Evolutionary conservation across 2,329 filamentous ascomycete species (phyloP).

Genomic region (Diaporthe vaccinii): DNA sequence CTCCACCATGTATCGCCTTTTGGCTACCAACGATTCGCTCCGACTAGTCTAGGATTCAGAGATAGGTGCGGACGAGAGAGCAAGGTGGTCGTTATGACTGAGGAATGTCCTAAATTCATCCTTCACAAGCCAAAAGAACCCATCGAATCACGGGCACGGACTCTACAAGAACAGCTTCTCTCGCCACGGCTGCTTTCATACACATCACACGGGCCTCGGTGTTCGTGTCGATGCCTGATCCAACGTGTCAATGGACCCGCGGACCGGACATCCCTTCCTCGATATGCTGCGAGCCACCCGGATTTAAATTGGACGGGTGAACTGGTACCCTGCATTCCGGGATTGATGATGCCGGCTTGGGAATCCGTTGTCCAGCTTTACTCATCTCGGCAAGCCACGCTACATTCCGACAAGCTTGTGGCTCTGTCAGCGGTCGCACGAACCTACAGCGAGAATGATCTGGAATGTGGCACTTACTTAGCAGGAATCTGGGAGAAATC

Average conservation of each 20-base stretch:
- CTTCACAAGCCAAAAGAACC: neutral
- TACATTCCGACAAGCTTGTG: neutral
- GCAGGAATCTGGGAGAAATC: neutral
- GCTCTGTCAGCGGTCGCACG: slow-evolving; percentile 2
- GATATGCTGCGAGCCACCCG: too few species aligned
- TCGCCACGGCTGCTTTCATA: neutral
- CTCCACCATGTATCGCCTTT: neutral
- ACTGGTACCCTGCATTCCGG: neutral
- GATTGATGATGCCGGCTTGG: neutral
- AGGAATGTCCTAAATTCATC: rapidly evolving
- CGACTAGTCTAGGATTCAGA: neutral
- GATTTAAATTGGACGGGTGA: too few species aligned
- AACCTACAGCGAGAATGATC: neutral
- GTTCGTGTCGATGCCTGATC: neutral
- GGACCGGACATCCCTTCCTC: neutral
- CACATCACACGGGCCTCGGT: neutral
- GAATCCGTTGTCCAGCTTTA: neutral
- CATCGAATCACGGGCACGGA: neutral
- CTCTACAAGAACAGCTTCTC: slow-evolving; percentile 1
- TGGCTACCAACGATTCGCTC: neutral
- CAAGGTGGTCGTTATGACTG: neutral
- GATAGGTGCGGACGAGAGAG: neutral
- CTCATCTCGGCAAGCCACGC: neutral
- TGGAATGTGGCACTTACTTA: neutral
- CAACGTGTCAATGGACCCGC: neutral